These are phyloP conservation scores for Melaleuca alternifolia DNA, from an alignment of 345 rosid species.

Conservation along the genomic window DNA sequence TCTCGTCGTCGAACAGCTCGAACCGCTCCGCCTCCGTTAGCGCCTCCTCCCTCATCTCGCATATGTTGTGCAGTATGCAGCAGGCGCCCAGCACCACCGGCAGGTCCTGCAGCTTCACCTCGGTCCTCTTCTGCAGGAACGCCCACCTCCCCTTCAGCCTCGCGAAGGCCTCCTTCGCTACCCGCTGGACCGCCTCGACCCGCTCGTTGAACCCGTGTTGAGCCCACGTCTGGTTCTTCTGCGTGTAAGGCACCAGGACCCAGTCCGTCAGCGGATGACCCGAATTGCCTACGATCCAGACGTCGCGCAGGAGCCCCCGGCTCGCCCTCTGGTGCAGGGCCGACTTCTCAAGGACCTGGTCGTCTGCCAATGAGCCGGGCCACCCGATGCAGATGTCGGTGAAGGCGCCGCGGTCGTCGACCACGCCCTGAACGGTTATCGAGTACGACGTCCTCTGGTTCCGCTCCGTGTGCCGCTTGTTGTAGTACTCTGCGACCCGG, in stretches of 20 bases:
- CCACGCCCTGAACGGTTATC: constrained; percentile 74
- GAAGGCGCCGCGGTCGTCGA: constrained; percentile 56
- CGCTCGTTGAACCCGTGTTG: constrained; percentile 68
- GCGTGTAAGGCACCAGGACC: constrained; percentile 68
- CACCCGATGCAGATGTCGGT: constrained; percentile 74
- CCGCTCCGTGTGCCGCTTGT: constrained; percentile 74
- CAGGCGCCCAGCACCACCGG: constrained; percentile 84
- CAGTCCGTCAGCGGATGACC: constrained; percentile 66
- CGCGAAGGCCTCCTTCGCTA: constrained; percentile 40
- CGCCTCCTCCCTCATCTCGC: constrained; percentile 65
- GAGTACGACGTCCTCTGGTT: constrained; percentile 83
- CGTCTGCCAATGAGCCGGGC: constrained; percentile 79
- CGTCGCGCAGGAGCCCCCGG: constrained; percentile 41
- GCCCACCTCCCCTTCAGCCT: constrained; percentile 67
- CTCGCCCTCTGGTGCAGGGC: constrained; percentile 50
- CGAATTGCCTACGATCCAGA: constrained; percentile 52
- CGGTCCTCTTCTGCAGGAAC: constrained; percentile 71
- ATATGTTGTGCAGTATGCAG: constrained; percentile 70
- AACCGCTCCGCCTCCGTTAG: constrained; percentile 30
- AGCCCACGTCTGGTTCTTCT: constrained; percentile 67
- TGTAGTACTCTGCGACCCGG: constrained; percentile 60
- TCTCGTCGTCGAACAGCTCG: constrained; percentile 55
- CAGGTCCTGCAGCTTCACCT: constrained; percentile 68
- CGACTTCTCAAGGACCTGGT: constrained; percentile 62
- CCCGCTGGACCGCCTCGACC: constrained; percentile 25